Evolutionary conservation across 495 filamentous ascomycete species (phyloP), one percentile per base, ranked within the genome.

Genomic region (Poronia punctata): DNA sequence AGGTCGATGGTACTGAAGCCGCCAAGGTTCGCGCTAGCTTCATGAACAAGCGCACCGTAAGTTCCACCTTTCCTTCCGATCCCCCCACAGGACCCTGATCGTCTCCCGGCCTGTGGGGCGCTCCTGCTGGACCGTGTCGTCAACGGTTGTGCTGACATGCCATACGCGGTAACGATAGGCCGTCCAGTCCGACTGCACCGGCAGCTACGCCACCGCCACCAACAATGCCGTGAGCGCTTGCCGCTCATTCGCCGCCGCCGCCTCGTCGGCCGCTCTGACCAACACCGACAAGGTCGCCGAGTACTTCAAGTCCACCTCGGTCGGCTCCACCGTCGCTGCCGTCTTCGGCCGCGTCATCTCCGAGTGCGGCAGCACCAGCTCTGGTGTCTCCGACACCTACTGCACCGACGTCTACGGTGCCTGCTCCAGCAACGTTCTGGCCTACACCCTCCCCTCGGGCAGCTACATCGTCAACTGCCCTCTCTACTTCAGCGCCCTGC

Each of bases 381-480:
- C 54, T 10, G 71, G 72, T 2, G 40, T 45, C 5, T 76, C 73
- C 7, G 60, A 53, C 12, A 71, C 74, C 43, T 75, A 75, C 63
- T 79, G 76, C 60, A 57, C 47, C 4, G 77, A 81, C 44, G 52
- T 53, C 7, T 74, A 70, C 37, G 53, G 62, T 7, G 67, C 68
- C 44, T 80, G 77, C 58, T 54, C 57, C 27, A 50, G 53, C 48
- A 74, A 74, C 38, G 71, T 75, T 16, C 57, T 82, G 14, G 78
- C 77, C 19, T 82, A 74, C 53, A 79, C 74, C 2, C 53, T 79
- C 7, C 75, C 75, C 3, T 63, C 65, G 4, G 49, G 26, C 19
- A 74, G 75, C 41, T 56, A 65, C 37, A 70, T 79, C 40, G 73
- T 72, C 34, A 76, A 78, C 60, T 80, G 76, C 53, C 58, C 63